Evolutionary conservation across 2,329 filamentous ascomycete genomes (phyloP), one percentile per base, ranked within the genome.

Genomic region (Cercospora beticola): DNA sequence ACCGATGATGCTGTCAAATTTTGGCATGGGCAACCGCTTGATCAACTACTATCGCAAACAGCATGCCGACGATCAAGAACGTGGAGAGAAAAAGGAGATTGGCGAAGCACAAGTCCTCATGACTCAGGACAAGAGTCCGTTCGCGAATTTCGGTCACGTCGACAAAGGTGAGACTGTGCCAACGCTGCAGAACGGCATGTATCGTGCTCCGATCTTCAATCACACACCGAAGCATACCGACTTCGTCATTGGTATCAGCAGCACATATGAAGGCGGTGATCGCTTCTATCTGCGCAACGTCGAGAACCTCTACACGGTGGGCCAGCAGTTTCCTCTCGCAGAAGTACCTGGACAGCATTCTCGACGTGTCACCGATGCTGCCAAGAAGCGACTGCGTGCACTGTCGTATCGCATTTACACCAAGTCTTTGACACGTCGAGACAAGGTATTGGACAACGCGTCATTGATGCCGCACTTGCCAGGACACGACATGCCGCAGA

Each of bases 1-100:
- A 71, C 95, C 95, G 0, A 91, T 90, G 9, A 93, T 97, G 68
- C 83, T 99, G 70, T 97, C 94, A 54, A 97, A 97, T 77, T 97
- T 97, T 76, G 95, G 94, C 72, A 99, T 99, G 95, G 94, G 94
- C 63, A 97, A 91, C 79, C 91, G 93, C 64, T 87, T 99, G 68
- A 93, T 98, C 83, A 98, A 99, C 80, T 99, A 98, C 80, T 97
- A 97, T 78, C 91, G 93, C 46, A 89, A 94, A 68, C 93, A 93
- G 76, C 91, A 93, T 77, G 87, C 82, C 36, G 92, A 96, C 57
- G 92, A 95, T 69, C 87, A 89, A 60, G 86, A 88, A 63, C 86
- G 92, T 1, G 62, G 62, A 43, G 91, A 92, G 0, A 96, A 93
- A 82, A 80, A 86, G 68, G 93, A 97, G 4, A 87, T 99, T 70